Base-by-base conservation (phyloP, 208 protist genomes). In the Herpetomonas samuelpessoai region DNA sequence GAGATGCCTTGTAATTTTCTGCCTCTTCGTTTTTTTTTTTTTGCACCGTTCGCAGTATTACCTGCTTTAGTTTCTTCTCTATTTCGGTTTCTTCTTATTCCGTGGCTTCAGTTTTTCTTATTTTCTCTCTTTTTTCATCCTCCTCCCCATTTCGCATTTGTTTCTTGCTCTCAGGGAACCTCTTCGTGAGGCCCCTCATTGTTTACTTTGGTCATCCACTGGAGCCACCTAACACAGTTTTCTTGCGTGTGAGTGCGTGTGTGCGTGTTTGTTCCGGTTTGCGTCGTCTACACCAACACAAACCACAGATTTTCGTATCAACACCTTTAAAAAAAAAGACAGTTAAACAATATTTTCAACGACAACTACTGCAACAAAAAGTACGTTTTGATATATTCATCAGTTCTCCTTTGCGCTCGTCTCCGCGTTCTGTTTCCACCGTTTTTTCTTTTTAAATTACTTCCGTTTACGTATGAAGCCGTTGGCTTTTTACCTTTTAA, bases 371-470 rank as follows among this genome's bases (percentile, higher is more conserved):
- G n/a, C n/a, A n/a, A n/a, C n/a, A n/a, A n/a, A n/a, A n/a, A n/a
- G n/a, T n/a, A n/a, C n/a, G n/a, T n/a, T n/a, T n/a, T n/a, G n/a
- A n/a, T n/a, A n/a, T n/a, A n/a, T n/a, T n/a, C n/a, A n/a, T n/a
- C n/a, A n/a, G n/a, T n/a, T n/a, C n/a, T n/a, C n/a, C n/a, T 55
- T 55, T 57, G 9, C 26, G 48, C 45, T 54, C 38, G 16, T 18
- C 50, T 55, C 56, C 27, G 18, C 9, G 19, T n/a, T 39, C 1
- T 31, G 14, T 29, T 22, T 27, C 35, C 39, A 9, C 41, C 16
- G n/a, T 54, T 58, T 45, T 24, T 51, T 70, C 14, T 61, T 69
- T 22, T 62, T 53, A 27, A 46, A 21, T 44, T 69, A 56, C 47
- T 29, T 19, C 19, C 56, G 16, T 46, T 55, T 28, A 54, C 51